phyloP scores from a whole-genome alignment of 305 asterid genomes.

The Fraxinus baroniana region DNA sequence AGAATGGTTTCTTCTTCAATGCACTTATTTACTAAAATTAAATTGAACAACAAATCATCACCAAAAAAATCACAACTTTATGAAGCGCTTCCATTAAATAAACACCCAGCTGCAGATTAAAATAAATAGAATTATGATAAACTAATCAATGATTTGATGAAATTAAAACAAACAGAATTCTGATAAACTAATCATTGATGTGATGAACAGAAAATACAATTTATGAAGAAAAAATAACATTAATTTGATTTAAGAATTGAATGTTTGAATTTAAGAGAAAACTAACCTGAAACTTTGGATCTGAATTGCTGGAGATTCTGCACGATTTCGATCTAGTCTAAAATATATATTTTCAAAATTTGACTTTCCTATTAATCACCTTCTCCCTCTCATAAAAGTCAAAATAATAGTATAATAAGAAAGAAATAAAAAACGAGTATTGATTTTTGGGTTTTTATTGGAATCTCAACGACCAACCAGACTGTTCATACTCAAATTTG shows the following conservation, averaged over 20 bases:
- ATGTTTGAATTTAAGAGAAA: background rate
- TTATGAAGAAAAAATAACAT: background rate
- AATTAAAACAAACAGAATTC: background rate
- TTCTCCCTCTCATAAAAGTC: background rate
- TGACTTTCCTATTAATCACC: background rate
- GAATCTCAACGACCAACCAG: background rate
- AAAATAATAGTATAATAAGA: background rate
- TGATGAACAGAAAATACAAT: background rate
- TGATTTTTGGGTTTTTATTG: background rate
- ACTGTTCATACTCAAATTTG: background rate
- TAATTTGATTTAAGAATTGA: background rate
- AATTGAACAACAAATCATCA: background rate
- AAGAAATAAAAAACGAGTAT: background rate
- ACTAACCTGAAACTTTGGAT: conserved; percentile 36
- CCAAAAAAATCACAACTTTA: background rate
- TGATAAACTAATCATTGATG: no score
- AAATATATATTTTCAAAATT: background rate
- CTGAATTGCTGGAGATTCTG: conserved; percentile 22
- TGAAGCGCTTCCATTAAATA: background rate
- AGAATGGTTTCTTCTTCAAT: background rate
- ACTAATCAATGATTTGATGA: no score
- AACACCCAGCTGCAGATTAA: background rate
- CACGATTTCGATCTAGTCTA: background rate
- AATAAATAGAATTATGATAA: background rate
- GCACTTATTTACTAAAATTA: background rate